These are phyloP conservation scores for Fusarium cicatricum DNA, from an alignment of 2,329 filamentous ascomycete genomes.

Conservation along the genomic window DNA sequence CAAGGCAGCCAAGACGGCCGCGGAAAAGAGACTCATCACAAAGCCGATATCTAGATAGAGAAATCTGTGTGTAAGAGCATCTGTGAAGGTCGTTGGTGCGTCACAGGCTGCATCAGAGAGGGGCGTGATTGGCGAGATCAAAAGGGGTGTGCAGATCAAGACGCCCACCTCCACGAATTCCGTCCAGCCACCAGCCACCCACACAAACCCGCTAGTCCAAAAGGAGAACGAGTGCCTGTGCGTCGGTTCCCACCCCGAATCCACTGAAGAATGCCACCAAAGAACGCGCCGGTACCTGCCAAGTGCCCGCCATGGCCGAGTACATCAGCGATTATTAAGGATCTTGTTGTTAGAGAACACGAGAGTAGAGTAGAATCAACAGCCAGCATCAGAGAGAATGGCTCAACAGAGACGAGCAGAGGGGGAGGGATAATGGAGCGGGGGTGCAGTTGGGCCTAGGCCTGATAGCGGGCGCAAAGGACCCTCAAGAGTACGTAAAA, in stretches of 20 bases:
- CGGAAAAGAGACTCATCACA: neutral
- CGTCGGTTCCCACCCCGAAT: neutral
- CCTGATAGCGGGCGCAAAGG: neutral
- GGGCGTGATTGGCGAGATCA: neutral
- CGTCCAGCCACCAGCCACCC: neutral
- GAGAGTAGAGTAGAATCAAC: neutral
- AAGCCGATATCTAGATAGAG: neutral
- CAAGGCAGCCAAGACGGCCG: neutral
- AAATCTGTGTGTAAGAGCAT: neutral
- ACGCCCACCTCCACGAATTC: neutral
- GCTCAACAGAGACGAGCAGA: neutral
- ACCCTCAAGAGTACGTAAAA: neutral
- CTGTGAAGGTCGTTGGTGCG: constrained; percentile 16
- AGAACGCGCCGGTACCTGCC: neutral
- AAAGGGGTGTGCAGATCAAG: neutral
- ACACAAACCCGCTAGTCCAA: neutral
- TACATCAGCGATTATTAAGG: neutral
- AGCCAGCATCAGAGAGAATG: neutral
- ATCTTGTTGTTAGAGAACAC: neutral
- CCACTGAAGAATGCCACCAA: neutral
- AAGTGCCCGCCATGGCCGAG: neutral
- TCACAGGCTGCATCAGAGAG: constrained; percentile 19
- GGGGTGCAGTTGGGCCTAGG: neutral
- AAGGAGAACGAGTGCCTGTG: neutral
- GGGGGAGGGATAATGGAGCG: neutral